Evolutionary conservation across 768 basidiomycete species (phyloP).

Genomic region (button mushroom (Agaricus bisporus)): DNA sequence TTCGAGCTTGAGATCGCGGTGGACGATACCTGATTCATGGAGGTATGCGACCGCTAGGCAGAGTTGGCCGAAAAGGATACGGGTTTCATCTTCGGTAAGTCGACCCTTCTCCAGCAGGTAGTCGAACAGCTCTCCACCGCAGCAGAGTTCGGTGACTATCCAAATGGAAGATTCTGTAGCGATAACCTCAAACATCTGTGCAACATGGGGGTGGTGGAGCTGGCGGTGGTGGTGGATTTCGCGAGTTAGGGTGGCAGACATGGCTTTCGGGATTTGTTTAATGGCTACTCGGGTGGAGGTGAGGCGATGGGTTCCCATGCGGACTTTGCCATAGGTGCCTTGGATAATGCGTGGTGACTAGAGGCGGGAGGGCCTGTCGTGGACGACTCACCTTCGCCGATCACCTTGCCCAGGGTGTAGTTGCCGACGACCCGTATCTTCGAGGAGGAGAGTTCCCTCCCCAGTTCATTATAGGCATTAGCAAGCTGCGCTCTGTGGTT

Average conservation of each 20-base stretch:
- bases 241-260: constrained; percentile 87
- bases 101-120: constrained; percentile 95
- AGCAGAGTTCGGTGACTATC: constrained; percentile 96
- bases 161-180: constrained; percentile 94
- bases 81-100: constrained; percentile 76
- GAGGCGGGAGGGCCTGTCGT: not conserved
- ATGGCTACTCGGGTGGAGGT: constrained; percentile 91
- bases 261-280: constrained; percentile 95
- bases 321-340: constrained; percentile 96
- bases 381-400: constrained; percentile 77
- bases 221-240: constrained; percentile 99
- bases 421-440: constrained; percentile 91
- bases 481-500: constrained; percentile 87
- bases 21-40: constrained; percentile 90
- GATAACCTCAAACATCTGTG: constrained; percentile 96
- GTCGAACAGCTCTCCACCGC: constrained; percentile 96
- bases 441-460: constrained; percentile 88
- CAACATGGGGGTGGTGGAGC: constrained; percentile 92
- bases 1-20: constrained; percentile 95
- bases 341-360: constrained; percentile 10
- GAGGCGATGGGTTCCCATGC: constrained; percentile 89
- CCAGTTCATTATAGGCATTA: constrained; percentile 95
- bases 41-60: constrained; percentile 91
- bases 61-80: constrained; percentile 90
- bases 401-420: constrained; percentile 89